Evolutionary conservation across 805 yeast species (phyloP).

Genomic region (Ogataea naganishii): DNA sequence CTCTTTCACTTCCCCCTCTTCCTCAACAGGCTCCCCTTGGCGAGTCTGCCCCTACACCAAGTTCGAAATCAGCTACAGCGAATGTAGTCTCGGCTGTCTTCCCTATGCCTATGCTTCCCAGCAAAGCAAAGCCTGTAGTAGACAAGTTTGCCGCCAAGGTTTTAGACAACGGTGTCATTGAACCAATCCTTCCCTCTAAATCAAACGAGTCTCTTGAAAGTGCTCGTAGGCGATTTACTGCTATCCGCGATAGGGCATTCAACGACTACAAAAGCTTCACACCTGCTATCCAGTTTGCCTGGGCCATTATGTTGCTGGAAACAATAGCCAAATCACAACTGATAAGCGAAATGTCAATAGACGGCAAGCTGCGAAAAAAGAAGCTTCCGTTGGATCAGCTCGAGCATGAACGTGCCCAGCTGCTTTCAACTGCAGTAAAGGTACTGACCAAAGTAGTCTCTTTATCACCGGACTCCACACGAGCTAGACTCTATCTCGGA

Average conservation of each 20-base stretch:
- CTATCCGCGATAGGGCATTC: conserved; percentile 23
- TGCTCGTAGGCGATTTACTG: conserved; percentile 18
- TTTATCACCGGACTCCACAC: conserved; percentile 37
- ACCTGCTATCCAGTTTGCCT: conserved; percentile 47
- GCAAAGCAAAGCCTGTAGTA: background rate
- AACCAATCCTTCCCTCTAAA: conserved; percentile 21
- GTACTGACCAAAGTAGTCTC: conserved; percentile 47
- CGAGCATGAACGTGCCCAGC: conserved; percentile 43
- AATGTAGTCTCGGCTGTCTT: background rate
- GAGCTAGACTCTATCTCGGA: conserved; percentile 53
- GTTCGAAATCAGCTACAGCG: background rate
- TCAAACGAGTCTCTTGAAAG: conserved; percentile 18
- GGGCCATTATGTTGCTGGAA: conserved; percentile 52
- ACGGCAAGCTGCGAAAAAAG: conserved; percentile 33
- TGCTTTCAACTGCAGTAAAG: conserved; percentile 49
- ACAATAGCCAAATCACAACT: conserved; percentile 33
- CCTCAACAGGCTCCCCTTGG: no score
- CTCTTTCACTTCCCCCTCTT: no score
- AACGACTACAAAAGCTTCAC: conserved; percentile 30
- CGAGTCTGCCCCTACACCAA: background rate
- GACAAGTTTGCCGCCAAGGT: conserved; percentile 8
- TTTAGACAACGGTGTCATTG: conserved; percentile 17
- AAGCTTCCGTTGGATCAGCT: conserved; percentile 33
- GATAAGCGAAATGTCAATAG: conserved; percentile 35
- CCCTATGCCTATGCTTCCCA: background rate